Conservation (phyloP, 2,329 filamentous ascomycete genomes). For the Magnaporthales sp. region DNA sequence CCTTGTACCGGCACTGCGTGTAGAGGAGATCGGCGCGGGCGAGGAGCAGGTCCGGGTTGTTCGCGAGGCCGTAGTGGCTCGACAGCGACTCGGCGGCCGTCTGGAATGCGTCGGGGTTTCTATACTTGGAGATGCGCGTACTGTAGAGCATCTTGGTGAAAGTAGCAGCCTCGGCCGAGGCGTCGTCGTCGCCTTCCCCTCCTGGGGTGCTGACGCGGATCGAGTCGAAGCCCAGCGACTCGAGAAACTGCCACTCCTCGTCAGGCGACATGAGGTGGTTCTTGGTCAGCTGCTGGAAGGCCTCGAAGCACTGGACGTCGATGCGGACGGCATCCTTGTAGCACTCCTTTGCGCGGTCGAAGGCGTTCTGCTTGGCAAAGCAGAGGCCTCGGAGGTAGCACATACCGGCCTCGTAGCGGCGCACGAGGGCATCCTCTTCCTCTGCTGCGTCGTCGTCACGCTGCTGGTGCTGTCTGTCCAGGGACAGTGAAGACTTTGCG, state of each 20-base stretch:
- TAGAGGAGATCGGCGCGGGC: conserved; percentile 86
- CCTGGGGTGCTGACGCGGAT: conserved; percentile 58
- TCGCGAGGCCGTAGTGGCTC: conserved; percentile 81
- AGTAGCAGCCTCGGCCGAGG: conserved; percentile 78
- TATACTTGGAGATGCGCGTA: conserved; percentile 90
- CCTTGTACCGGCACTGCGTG: conserved; percentile 87
- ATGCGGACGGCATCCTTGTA: conserved; percentile 97
- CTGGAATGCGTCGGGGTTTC: conserved; percentile 74
- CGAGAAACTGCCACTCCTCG: conserved; percentile 84
- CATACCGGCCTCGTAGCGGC: conserved; percentile 93
- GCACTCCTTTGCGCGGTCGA: conserved; percentile 94
- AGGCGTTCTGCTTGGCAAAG: conserved; percentile 94
- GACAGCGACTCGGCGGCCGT: conserved; percentile 83
- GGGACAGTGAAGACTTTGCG: conserved; percentile 16
- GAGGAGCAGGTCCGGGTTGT: conserved; percentile 84
- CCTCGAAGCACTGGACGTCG: conserved; percentile 96
- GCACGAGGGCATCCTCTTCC: conserved; percentile 61
- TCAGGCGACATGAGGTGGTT: conserved; percentile 85
- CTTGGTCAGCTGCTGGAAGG: conserved; percentile 95
- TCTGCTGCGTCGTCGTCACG: conserved; percentile 15
- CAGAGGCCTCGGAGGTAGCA: conserved; percentile 90
- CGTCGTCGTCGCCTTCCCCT: conserved; percentile 28
- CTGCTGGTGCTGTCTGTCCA: conserved; percentile 7
- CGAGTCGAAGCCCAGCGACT: conserved; percentile 82
- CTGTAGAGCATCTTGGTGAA: conserved; percentile 97